Base-by-base conservation (phyloP, 1,139 yeast species). In the Blastobotrys buckinghamii region DNA sequence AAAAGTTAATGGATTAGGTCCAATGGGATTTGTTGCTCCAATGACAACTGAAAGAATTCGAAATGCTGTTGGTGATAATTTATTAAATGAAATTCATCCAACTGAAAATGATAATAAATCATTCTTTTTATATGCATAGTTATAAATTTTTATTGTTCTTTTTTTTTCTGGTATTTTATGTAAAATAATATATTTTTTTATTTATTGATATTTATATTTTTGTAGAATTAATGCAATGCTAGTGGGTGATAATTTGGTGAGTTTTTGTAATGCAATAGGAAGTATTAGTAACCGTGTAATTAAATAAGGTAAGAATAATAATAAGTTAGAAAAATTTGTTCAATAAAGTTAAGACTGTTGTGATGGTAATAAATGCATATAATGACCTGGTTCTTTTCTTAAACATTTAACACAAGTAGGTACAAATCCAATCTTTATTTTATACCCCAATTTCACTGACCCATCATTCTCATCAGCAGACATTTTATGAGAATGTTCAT, bases 41-140 rank as follows among this genome's bases (percentile, higher is more conserved):
- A 54, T 72, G 55, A 73, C 76, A 6, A 65, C 74, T 0, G 77
- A 73, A 55, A 58, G 73, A 35, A 72, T 73, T 49, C 63, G 77
- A 39, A 56, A 61, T 12, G 57, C 62, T 17, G 65, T 66, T 34
- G 75, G 74, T 7, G 76, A 72, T 51, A 50, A 50, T 26, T 46
- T 72, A 35, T 52, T 58, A n/a, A 54, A 55, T 17, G 44, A 48
- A 35, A 73, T 70, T 17, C 55, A 53, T 39, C 63, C 70, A n/a
- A 67, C 65, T 47, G 64, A 58, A 30, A 60, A 55, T 16, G 71
- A 69, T 48, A 34, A 45, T 39, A 54, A 62, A 53, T 61, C 60
- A 41, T 70, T 68, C 52, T 69, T 69, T 48, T 56, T 68, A 29
- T 65, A 61, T 48, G 71, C 69, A 12, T 67, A 46, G 50, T n/a